Evolutionary conservation across 108 stramenopile genomes (phyloP).

Genomic region (Aurantiochytrium sp.): DNA sequence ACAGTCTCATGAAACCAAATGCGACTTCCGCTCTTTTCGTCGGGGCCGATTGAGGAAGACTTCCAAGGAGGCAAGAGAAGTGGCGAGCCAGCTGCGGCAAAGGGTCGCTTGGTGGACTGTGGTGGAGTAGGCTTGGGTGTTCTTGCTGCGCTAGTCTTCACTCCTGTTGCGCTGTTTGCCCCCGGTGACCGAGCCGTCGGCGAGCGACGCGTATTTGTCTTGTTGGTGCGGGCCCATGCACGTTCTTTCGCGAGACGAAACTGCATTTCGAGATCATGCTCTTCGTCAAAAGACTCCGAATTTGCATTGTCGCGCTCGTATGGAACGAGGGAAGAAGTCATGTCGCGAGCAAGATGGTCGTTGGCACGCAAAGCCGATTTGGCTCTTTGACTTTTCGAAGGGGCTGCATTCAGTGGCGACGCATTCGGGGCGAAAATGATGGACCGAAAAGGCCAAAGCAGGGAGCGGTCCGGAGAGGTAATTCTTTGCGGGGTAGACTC

Average conservation of each 20-base stretch:
- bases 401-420: background rate
- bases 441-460: background rate
- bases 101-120: no score
- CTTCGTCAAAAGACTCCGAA: no score
- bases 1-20: background rate
- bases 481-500: background rate
- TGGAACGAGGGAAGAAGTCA: no score
- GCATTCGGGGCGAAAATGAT: background rate
- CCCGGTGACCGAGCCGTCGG: no score
- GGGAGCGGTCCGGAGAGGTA: background rate
- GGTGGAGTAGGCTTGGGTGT: background rate
- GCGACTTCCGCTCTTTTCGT: background rate
- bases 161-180: background rate
- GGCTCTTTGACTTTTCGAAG: no score
- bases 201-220: background rate
- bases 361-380: no score
- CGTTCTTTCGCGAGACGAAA: background rate
- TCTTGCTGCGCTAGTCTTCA: background rate
- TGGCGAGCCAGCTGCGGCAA: no score
- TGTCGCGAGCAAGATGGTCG: no score
- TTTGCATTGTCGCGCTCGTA: no score
- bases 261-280: background rate
- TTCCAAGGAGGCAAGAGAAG: no score
- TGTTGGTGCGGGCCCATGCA: background rate
- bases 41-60: background rate